phyloP scores from a whole-genome alignment of 352 stramenopile species.

The Globisporangium carolinianum region DNA sequence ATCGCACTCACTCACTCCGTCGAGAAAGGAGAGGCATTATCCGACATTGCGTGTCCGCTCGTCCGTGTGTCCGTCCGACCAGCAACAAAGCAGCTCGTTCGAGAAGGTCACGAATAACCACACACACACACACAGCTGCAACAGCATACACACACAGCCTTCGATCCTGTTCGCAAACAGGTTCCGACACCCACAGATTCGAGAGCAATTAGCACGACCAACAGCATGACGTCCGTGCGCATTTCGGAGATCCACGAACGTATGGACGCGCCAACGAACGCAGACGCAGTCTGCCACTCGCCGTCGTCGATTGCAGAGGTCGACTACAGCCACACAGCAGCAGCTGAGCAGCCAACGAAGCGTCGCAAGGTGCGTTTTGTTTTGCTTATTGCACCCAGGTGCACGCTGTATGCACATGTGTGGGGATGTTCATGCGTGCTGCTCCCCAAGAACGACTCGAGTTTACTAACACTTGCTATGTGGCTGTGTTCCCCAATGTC shows the following conservation, averaged over 20 bases:
- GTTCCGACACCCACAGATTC: too few species aligned
- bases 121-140: not conserved
- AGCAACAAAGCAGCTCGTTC: not conserved
- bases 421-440: not conserved
- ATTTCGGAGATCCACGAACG: constrained; percentile 19
- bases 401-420: not conserved
- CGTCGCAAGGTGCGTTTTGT: constrained; percentile 26
- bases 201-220: not conserved
- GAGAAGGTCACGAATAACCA: not conserved
- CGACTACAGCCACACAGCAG: constrained; percentile 17
- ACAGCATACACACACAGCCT: not conserved
- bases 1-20: too few species aligned
- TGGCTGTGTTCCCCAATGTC: not conserved
- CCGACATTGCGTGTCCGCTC: too few species aligned
- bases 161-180: too few species aligned
- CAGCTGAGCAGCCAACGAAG: not conserved
- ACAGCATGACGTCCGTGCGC: constrained; percentile 20
- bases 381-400: not conserved
- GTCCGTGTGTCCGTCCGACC: not conserved
- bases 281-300: constrained; percentile 32
- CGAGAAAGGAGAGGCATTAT: too few species aligned
- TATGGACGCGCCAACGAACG: constrained; percentile 21
- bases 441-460: too few species aligned
- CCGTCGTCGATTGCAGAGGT: constrained; percentile 65
- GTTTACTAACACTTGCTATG: not conserved